These are phyloP conservation scores for Juglanconis juglandina DNA, from an alignment of 2,329 filamentous ascomycete species.

Conservation along the genomic window DNA sequence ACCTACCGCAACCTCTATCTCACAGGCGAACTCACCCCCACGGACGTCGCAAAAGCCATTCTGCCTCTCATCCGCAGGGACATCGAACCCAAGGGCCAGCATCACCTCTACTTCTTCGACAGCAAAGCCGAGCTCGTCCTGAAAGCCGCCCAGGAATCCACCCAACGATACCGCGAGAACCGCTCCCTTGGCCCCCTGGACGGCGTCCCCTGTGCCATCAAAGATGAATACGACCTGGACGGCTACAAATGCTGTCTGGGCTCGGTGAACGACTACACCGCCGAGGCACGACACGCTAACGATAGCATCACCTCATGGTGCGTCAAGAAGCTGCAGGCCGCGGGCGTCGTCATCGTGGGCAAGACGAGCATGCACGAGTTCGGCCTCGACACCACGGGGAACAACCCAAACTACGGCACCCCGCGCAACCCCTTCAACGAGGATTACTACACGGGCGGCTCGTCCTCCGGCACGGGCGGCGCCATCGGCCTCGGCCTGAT, in stretches of 20 bases:
- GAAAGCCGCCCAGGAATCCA: constrained; percentile 42
- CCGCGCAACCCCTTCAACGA: constrained; percentile 72
- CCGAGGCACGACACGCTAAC: constrained; percentile 34
- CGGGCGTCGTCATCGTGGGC: constrained; percentile 68
- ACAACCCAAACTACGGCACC: constrained; percentile 70
- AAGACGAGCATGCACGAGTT: constrained; percentile 77
- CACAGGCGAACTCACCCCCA: constrained; percentile 42
- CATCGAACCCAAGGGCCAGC: constrained; percentile 32
- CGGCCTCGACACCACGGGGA: constrained; percentile 71
- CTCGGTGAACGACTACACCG: constrained; percentile 57
- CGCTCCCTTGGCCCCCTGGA: constrained; percentile 63
- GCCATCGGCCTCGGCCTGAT: constrained; percentile 67
- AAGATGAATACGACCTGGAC: constrained; percentile 74
- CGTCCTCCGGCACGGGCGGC: constrained; percentile 70
- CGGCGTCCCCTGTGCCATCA: constrained; percentile 70
- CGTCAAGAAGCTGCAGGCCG: constrained; percentile 65
- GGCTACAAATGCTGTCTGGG: constrained; percentile 68
- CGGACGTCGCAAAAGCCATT: constrained; percentile 42
- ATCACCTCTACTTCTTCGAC: constrained; percentile 44
- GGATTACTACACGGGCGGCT: constrained; percentile 72
- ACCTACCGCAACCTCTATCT: constrained; percentile 44
- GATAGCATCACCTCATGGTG: constrained; percentile 60
- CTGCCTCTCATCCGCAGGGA: constrained; percentile 44
- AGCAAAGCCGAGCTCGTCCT: constrained; percentile 38
- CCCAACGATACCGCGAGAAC: constrained; percentile 47